Evolutionary conservation across 179 eudicot species (phyloP).

Genomic region (Beta lomatogona): DNA sequence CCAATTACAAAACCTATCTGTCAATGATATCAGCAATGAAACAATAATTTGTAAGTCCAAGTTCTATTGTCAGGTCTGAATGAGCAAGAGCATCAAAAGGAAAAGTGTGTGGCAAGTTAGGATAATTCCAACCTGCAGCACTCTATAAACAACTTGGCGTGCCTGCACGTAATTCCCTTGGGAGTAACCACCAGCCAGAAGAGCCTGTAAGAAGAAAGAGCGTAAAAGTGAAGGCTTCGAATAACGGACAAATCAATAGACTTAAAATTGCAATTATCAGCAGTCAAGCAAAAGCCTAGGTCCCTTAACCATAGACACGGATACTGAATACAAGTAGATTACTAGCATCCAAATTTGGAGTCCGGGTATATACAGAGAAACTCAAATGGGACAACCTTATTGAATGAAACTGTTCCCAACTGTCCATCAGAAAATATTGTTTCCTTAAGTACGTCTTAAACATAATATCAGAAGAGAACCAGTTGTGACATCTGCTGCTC

Average conservation of each 20-base stretch:
- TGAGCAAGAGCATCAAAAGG: neutral
- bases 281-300: neutral
- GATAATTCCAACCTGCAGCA: conserved; percentile 63
- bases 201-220: conserved; percentile 48
- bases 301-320: neutral
- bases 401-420: neutral
- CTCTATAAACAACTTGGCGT: conserved; percentile 68
- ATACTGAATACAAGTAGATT: neutral
- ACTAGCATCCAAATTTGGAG: too few relatives aligned
- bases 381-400: neutral
- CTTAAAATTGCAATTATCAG: neutral
- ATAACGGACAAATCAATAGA: neutral
- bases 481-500: neutral
- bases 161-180: conserved; percentile 68
- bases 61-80: neutral
- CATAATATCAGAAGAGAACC: neutral
- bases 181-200: conserved; percentile 77
- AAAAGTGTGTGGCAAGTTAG: neutral
- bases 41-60: neutral
- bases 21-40: conserved; percentile 3
- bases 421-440: neutral
- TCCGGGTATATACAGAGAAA: too few relatives aligned
- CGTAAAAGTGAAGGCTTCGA: neutral
- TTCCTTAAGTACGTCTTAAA: neutral
- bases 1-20: conserved; percentile 75